phyloP scores from a whole-genome alignment of 1,284 basidiomycete species.

The Boletellus deceptivus region DNA sequence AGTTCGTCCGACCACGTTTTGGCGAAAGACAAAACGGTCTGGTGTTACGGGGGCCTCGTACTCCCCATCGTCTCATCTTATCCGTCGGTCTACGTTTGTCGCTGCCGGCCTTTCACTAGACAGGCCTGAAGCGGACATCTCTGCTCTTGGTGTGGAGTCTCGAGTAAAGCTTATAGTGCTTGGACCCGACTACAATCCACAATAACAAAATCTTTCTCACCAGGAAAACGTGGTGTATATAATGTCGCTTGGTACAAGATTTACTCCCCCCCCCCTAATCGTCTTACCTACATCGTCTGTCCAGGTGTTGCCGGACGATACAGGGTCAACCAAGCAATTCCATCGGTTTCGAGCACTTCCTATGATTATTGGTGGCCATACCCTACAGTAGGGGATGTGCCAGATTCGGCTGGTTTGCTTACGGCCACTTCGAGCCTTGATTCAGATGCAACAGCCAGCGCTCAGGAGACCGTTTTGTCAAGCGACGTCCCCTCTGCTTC shows the following conservation, averaged over 20 bases:
- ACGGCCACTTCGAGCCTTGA: not conserved
- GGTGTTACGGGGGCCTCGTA: conserved; percentile 64
- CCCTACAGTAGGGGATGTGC: conserved; percentile 1
- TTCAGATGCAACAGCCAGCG: not conserved
- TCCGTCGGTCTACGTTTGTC: conserved; percentile 70
- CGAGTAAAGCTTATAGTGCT: conserved; percentile 44
- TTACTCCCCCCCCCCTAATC: not conserved
- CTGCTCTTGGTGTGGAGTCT: conserved; percentile 65
- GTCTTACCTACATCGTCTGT: conserved; percentile 4
- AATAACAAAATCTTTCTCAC: conserved; percentile 10
- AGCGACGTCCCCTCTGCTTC: conserved; percentile 2
- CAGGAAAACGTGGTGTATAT: conserved; percentile 18
- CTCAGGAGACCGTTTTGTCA: not conserved
- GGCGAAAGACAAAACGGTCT: conserved; percentile 63
- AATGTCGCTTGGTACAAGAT: conserved; percentile 10
- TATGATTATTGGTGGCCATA: conserved; percentile 2
- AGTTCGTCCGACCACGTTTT: conserved; percentile 72
- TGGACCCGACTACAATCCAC: conserved; percentile 31
- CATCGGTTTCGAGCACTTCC: conserved; percentile 2
- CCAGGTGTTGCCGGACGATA: conserved; percentile 11
- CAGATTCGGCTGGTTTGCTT: conserved; percentile 1
- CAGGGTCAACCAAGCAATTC: conserved; percentile 19
- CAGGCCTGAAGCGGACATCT: conserved; percentile 59
- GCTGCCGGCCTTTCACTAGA: conserved; percentile 67
- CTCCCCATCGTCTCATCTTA: conserved; percentile 64